Conservation (phyloP, 2,329 filamentous ascomycete species). For the Diaporthe capsici region DNA sequence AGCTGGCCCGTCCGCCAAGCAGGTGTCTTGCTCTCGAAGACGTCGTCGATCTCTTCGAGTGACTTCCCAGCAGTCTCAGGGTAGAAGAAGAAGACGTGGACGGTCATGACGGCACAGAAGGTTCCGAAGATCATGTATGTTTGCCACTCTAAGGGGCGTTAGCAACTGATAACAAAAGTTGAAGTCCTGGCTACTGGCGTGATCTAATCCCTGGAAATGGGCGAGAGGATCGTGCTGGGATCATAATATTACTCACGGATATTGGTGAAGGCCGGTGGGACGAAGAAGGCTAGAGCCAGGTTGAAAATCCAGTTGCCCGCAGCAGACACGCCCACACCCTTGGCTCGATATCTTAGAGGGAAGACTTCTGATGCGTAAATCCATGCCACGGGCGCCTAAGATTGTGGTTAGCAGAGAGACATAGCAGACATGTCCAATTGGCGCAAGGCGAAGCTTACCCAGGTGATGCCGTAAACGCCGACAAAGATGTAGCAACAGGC, state of each 20-base stretch:
- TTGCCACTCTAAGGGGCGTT: conserved; percentile 56
- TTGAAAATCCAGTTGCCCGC: conserved; percentile 67
- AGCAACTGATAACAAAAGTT: background rate
- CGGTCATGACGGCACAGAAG: conserved; percentile 65
- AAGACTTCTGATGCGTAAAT: conserved; percentile 55
- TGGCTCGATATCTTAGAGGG: conserved; percentile 63
- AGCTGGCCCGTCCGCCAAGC: conserved; percentile 36
- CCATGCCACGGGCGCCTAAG: conserved; percentile 48
- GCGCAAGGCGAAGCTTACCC: conserved; percentile 42
- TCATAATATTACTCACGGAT: conserved; percentile 47
- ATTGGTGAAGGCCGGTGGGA: conserved; percentile 59
- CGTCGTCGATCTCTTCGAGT: conserved; percentile 66
- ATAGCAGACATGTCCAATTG: background rate
- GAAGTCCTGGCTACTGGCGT: background rate
- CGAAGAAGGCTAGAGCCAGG: conserved; percentile 64
- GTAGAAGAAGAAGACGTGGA: conserved; percentile 68
- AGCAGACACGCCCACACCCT: conserved; percentile 67
- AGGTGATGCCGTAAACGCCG: conserved; percentile 53
- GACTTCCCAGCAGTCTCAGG: conserved; percentile 70
- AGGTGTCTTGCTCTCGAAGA: conserved; percentile 56
- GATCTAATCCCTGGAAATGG: background rate
- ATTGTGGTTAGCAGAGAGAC: background rate
- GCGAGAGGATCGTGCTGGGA: background rate
- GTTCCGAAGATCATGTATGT: conserved; percentile 67
- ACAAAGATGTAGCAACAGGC: conserved; percentile 63